Base-by-base conservation (phyloP, 768 basidiomycete genomes). In the Termitomyces sp. region DNA sequence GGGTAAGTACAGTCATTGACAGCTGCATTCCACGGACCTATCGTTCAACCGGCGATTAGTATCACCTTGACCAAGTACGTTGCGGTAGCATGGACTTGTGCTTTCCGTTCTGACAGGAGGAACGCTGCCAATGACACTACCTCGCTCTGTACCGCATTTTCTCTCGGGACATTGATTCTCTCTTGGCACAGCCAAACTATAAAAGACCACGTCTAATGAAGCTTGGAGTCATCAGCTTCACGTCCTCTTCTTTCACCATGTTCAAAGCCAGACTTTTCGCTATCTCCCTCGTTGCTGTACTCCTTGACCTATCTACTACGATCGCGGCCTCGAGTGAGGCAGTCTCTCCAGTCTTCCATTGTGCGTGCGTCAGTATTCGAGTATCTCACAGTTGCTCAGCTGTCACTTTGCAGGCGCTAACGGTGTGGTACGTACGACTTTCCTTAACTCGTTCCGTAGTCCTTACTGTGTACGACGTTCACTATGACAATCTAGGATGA, bases 401-500 rank as follows among this genome's bases (percentile, higher is more conserved):
- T 43, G 45, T 6, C 35, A 7, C 35, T 40, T 46, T 40, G 7
- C 36, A 55, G 57, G 57, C 39, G 57, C n/a, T 12, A 58, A 54
- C 13, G 54, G 50, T 10, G 36, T 45, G 5, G 57, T 59, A 50
- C 31, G 57, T 43, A 23, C 33, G 9, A 5, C 23, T 25, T 50
- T 15, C n/a, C n/a, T n/a, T n/a, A n/a, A n/a, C 44, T 33, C 46
- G 18, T 23, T 35, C 5, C 35, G 13, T 7, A n/a, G 15, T 15
- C 2, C 1, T 44, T 6, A 4, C 11, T 35, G 18, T 20, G n/a
- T n/a, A n/a, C n/a, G n/a, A 15, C 23, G 10, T 38, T 41, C 9
- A 22, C 18, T 22, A 33, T n/a, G 5, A 20, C 15, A 3, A 47
- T 47, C 12, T 29, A 60, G 56, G 52, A 47, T 22, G 27, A 46